A percentile compares a stretch with the other conserved stretches of the same genome.
Evolutionary conservation across 208 protist species (phyloP).

Genomic region (Trypanosoma avium): DNA sequence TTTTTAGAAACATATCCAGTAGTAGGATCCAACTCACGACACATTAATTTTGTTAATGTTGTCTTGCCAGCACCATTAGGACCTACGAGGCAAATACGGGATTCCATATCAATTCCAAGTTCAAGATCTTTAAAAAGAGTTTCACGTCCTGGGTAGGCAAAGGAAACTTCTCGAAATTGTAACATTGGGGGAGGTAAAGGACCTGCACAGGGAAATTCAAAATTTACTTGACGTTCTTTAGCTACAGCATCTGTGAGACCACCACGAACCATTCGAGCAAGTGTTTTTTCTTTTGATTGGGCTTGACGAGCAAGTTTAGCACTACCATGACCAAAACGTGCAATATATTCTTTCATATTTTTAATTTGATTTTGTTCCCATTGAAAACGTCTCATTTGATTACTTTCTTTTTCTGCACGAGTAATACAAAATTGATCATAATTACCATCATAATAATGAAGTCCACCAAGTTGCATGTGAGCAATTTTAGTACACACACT

Average conservation of each 20-base stretch:
- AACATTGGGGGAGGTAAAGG: conserved; percentile 91
- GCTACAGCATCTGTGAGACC: conserved; percentile 93
- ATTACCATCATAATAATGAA: conserved; percentile 94
- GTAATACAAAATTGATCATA: conserved; percentile 96
- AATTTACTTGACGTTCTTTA: conserved; percentile 80
- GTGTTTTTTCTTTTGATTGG: conserved; percentile 94
- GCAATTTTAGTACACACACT: conserved; percentile 97
- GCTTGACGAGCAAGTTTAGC: conserved; percentile 95
- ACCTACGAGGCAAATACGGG: conserved; percentile 95
- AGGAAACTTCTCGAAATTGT: conserved; percentile 93
- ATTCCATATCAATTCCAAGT: conserved; percentile 95
- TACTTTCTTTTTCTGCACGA: conserved; percentile 90
- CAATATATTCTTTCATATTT: conserved; percentile 97
- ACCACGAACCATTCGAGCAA: conserved; percentile 93
- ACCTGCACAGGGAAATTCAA: conserved; percentile 83
- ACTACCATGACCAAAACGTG: conserved; percentile 94
- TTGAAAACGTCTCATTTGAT: conserved; percentile 96
- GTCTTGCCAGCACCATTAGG: conserved; percentile 98
- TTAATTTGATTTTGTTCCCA: conserved; percentile 97
- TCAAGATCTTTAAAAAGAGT: conserved; percentile 91
- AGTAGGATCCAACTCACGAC: conserved; percentile 90
- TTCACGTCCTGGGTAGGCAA: conserved; percentile 87
- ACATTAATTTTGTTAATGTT: conserved; percentile 96
- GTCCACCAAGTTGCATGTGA: conserved; percentile 84
- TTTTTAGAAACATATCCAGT: conserved; percentile 91